These are phyloP conservation scores for Pythium volutum DNA, from an alignment of 352 stramenopile species.

Conservation along the genomic window DNA sequence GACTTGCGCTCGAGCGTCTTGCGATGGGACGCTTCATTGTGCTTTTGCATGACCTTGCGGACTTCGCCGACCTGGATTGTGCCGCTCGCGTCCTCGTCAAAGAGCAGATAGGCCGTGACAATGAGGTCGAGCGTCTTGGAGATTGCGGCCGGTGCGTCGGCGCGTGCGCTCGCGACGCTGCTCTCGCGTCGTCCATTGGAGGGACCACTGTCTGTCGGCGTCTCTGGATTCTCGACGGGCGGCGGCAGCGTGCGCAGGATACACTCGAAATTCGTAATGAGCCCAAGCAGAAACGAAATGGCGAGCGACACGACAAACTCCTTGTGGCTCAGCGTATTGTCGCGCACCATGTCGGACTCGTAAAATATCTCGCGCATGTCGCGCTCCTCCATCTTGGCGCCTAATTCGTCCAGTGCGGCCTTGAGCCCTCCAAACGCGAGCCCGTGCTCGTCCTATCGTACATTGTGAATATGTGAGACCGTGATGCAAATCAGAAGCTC, in stretches of 20 bases:
- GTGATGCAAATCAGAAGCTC: neutral
- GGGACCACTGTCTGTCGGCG: neutral
- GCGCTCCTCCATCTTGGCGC: slow-evolving; percentile 61
- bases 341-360: slow-evolving; percentile 87
- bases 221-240: neutral
- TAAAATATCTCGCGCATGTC: slow-evolving; percentile 83
- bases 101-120: slow-evolving; percentile 79
- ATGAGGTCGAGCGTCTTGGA: slow-evolving; percentile 81
- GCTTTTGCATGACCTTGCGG: slow-evolving; percentile 56
- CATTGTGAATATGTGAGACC: slow-evolving; percentile 6
- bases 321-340: slow-evolving; percentile 82
- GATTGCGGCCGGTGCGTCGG: slow-evolving; percentile 45
- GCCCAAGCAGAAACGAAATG: slow-evolving; percentile 75
- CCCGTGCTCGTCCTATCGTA: slow-evolving; percentile 36
- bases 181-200: slow-evolving; percentile 10
- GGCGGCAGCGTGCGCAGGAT: slow-evolving; percentile 27
- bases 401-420: slow-evolving; percentile 47
- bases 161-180: slow-evolving; percentile 6
- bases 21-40: slow-evolving; percentile 28
- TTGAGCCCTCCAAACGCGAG: slow-evolving; percentile 72
- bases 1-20: slow-evolving; percentile 45
- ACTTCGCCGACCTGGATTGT: slow-evolving; percentile 81
- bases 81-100: slow-evolving; percentile 80
- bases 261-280: slow-evolving; percentile 75
- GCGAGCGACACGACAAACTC: slow-evolving; percentile 86